Base-by-base conservation (phyloP, 371 early-diverging fungal genomes). In the Lichtheimia ornata region DNA sequence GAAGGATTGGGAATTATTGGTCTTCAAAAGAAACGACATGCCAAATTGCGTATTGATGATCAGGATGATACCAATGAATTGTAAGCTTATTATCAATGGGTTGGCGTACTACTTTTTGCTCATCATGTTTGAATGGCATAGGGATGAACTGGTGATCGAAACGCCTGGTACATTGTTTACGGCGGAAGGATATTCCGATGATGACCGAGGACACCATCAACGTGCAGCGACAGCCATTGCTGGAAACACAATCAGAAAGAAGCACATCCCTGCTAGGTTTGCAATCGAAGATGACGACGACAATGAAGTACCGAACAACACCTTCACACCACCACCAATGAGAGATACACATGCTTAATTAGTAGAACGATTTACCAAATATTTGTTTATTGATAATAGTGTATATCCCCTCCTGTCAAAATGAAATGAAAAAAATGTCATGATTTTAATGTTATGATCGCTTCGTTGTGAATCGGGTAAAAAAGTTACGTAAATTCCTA, bases 81-180 rank as follows among this genome's bases (percentile, higher is more conserved):
- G 18, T 22, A 7, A 17, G 47, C n/a, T n/a, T 22, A 17, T 47
- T 12, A 1, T 43, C 12, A 43, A 2, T 2, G 44, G 14, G 44
- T 14, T 14, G 44, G n/a, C 44, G 14, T 18, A 24, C 18, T 24
- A 12, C 51, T 42, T 49, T 40, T 35, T 51, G 5, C 35, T 35
- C 35, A 35, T 35, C 9, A 6, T 35, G 11, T 11, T 35, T 1
- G 28, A 0, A 7, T 13, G 35, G 35, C 47, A 22, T 53, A 80
- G 80, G 58, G 81, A 80, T 49, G 81, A 80, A 49, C 61, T 80
- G 13, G 81, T 80, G 0, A 63, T 80, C 27, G 77, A 77, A 41
- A 75, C 71, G 7, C 77, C 81, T 3, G 35, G 35, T 11, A 77
- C 72, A 24, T 28, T 80, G n/a, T 80, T 75, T 62, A 72, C 73